These are phyloP conservation scores for Ceratobasidium theobromae DNA, from an alignment of 1,284 basidiomycete genomes.

Conservation along the genomic window DNA sequence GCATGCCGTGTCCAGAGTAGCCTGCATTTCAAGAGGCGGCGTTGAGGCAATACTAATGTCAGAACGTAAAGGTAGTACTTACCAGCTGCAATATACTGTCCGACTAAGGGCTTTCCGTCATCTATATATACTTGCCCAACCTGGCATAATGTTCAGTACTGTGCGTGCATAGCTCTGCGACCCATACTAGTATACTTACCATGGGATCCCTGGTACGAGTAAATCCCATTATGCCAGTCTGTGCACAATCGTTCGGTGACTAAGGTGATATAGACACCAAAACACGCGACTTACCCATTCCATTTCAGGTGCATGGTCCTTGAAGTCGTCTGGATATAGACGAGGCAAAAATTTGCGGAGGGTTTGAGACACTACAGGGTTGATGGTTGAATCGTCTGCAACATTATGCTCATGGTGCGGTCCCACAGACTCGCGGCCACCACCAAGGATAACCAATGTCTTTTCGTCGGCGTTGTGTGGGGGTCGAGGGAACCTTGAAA, in stretches of 20 bases:
- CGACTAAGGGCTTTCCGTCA: slow-evolving; percentile 40
- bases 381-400: slow-evolving; percentile 62
- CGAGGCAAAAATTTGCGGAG: slow-evolving; percentile 61
- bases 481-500: slow-evolving; percentile 26
- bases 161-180: not conserved
- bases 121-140: slow-evolving; percentile 61
- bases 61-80: slow-evolving; percentile 65
- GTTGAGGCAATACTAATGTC: not conserved
- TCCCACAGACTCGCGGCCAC: slow-evolving; percentile 55
- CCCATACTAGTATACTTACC: slow-evolving; percentile 48
- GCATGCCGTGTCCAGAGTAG: slow-evolving; percentile 51
- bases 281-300: slow-evolving; percentile 61
- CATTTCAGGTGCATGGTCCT: slow-evolving; percentile 58
- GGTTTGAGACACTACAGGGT: slow-evolving; percentile 50
- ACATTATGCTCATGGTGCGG: slow-evolving; percentile 55
- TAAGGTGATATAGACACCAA: slow-evolving; percentile 34
- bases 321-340: slow-evolving; percentile 59
- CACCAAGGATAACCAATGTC: slow-evolving; percentile 73
- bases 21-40: not conserved
- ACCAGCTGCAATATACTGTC: slow-evolving; percentile 75
- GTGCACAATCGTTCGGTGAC: slow-evolving; percentile 27
- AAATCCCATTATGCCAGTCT: slow-evolving; percentile 84
- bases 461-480: slow-evolving; percentile 39
- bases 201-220: slow-evolving; percentile 66
- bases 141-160: slow-evolving; percentile 44